Conservation (phyloP, 2,329 filamentous ascomycete species). For the Aspergillus spinulosporus region DNA sequence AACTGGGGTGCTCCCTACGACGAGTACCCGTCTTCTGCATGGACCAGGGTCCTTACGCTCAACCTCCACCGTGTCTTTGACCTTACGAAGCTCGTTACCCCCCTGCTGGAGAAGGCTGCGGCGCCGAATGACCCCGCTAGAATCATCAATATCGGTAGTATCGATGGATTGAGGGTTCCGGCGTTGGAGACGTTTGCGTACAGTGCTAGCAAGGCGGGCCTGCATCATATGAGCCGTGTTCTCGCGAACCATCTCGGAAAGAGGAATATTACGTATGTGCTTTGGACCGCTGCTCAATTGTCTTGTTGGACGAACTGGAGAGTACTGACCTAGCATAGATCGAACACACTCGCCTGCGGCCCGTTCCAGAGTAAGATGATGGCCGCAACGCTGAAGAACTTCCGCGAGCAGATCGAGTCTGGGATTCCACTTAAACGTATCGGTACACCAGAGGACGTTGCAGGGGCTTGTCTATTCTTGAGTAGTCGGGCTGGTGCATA, state of each 20-base stretch:
- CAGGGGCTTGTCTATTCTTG: constrained; percentile 70
- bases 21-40: constrained; percentile 58
- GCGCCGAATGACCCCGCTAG: constrained; percentile 46
- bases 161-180: constrained; percentile 56
- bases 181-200: constrained; percentile 55
- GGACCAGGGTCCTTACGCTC: constrained; percentile 58
- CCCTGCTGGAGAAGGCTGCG: constrained; percentile 49
- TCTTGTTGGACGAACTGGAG: neutral
- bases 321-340: constrained; percentile 33
- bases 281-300: neutral
- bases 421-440: constrained; percentile 68
- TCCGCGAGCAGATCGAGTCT: constrained; percentile 49
- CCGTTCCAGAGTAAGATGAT: constrained; percentile 61
- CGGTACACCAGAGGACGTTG: constrained; percentile 67
- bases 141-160: constrained; percentile 56
- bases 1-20: constrained; percentile 60
- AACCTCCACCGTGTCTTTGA: constrained; percentile 58
- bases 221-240: constrained; percentile 55
- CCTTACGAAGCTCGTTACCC: constrained; percentile 49
- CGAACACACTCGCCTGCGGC: constrained; percentile 70
- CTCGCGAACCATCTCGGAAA: constrained; percentile 53
- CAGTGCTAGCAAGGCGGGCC: constrained; percentile 55
- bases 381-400: constrained; percentile 53
- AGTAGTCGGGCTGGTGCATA: constrained; percentile 66
- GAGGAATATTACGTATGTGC: constrained; percentile 55